phyloP scores from a whole-genome alignment of 2,329 filamentous ascomycete species.

The Meredithiella fracta region DNA sequence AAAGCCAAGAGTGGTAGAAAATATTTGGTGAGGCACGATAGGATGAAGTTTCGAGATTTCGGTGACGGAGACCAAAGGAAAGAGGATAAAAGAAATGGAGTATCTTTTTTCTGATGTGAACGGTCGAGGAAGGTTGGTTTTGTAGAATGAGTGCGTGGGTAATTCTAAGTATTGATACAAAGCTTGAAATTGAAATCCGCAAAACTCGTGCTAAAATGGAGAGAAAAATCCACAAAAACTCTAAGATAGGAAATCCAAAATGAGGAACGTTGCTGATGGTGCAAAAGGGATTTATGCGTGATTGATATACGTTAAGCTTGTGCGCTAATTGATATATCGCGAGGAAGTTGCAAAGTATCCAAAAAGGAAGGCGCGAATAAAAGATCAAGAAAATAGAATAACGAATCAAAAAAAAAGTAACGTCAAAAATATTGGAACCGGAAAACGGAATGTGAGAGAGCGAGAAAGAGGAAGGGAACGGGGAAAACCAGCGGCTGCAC shows the following conservation, averaged over 20 bases:
- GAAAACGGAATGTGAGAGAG: not conserved
- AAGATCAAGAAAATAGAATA: not conserved
- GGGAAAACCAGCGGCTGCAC: not conserved
- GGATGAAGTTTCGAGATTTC: not conserved
- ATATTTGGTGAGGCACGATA: not conserved
- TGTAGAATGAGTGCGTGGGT: too few species aligned
- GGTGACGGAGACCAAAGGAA: not conserved
- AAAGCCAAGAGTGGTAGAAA: not conserved
- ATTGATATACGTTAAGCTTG: not conserved
- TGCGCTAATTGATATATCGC: not conserved
- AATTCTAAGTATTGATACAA: too few species aligned
- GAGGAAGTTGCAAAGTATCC: not conserved
- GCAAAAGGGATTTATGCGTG: not conserved
- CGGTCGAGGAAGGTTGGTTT: not conserved
- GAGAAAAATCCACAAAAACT: not conserved
- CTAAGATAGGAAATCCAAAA: not conserved
- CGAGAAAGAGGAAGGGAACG: not conserved
- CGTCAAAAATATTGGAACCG: not conserved
- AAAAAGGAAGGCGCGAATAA: too few species aligned
- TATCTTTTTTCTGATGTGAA: not conserved
- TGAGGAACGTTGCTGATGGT: not conserved
- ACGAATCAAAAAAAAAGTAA: slow-evolving; percentile 1
- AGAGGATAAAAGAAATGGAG: not conserved
- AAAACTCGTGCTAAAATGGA: too few species aligned
- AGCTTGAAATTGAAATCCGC: too few species aligned